Base-by-base conservation (phyloP, 1,139 yeast genomes). In the Kazachstania sp. region DNA sequence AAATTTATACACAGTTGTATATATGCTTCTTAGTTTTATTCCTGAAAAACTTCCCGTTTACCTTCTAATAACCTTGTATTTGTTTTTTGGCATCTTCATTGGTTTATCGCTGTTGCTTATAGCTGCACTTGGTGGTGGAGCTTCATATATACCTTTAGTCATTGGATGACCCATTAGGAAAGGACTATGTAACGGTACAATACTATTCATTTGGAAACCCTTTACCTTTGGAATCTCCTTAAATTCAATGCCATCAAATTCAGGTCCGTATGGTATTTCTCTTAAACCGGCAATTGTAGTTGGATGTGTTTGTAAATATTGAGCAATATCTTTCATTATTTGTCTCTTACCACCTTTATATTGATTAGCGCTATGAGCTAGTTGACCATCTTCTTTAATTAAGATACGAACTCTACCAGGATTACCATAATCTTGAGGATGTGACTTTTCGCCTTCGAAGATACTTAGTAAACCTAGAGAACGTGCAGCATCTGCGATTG, bases 361-460 rank as follows among this genome's bases (percentile, higher is more conserved):
- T 11, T 60, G 64, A 3, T 67, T 60, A 29, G 54, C 49, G 6
- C 35, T 41, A 2, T 55, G 49, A 4, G 57, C 64, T 39, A 64
- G 36, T 43, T 68, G 68, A 18, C 79, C 77, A 31, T 72, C 65
- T 50, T 74, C 74, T 58, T 79, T 81, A 37, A 85, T 57, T 44
- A 79, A 69, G 19, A 88, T 85, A 56, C 95, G 77, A 36, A 92
- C 92, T 58, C 97, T 76, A 13, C 98, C 98, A 1, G 97, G 95
- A 63, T 92, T 92, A 52, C 97, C 95, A 76, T 85, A 92, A 68
- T 92, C 98, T 64, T 88, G 95, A 11, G 98, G 98, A 67, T 92
- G 98, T 3, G 84, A 69, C 68, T 88, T 92, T 52, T 84, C 87
- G 53, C 92, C 80, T 66, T 85, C 92, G 52, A 80, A 72, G 47